Percentiles rank a stretch among this genome's conserved stretches.
These are phyloP conservation scores for Talaromyces sp. DNA, from an alignment of 2,329 filamentous ascomycete genomes.

Conservation along the genomic window DNA sequence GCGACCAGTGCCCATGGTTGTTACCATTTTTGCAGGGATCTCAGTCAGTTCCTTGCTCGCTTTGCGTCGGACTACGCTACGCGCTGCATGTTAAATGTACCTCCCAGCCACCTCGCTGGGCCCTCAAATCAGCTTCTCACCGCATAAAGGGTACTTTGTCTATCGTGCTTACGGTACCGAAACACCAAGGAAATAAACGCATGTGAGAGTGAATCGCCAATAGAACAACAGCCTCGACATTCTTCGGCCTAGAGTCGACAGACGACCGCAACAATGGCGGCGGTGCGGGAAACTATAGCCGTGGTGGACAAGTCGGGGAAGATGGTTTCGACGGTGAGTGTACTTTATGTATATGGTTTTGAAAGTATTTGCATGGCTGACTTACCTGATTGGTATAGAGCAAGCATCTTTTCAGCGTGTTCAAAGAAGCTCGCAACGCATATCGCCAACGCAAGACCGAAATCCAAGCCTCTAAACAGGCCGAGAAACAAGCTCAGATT, in stretches of 20 bases:
- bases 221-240: not conserved
- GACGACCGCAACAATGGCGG: slow-evolving; percentile 9
- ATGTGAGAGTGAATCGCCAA: not conserved
- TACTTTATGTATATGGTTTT: slow-evolving; percentile 6
- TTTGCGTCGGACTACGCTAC: not conserved
- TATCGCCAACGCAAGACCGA: slow-evolving; percentile 86
- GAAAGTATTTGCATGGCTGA: slow-evolving; percentile 10
- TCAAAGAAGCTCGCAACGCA: slow-evolving; percentile 83
- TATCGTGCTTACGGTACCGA: not conserved
- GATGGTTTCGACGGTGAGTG: slow-evolving; percentile 76
- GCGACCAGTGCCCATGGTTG: not conserved
- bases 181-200: not conserved
- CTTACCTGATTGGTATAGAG: slow-evolving; percentile 52
- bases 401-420: slow-evolving; percentile 83
- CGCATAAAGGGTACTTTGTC: not conserved
- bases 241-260: not conserved
- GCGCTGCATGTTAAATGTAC: not conserved
- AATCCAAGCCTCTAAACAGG: slow-evolving; percentile 65
- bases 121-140: not conserved
- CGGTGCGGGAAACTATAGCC: slow-evolving; percentile 67
- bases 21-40: not conserved
- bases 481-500: slow-evolving; percentile 57
- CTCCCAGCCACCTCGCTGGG: slow-evolving; percentile 2
- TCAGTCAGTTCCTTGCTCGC: not conserved
- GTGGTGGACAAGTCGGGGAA: slow-evolving; percentile 90